Evolutionary conservation across 768 basidiomycete genomes (phyloP).

Genomic region (Paxillus rubicundulus): DNA sequence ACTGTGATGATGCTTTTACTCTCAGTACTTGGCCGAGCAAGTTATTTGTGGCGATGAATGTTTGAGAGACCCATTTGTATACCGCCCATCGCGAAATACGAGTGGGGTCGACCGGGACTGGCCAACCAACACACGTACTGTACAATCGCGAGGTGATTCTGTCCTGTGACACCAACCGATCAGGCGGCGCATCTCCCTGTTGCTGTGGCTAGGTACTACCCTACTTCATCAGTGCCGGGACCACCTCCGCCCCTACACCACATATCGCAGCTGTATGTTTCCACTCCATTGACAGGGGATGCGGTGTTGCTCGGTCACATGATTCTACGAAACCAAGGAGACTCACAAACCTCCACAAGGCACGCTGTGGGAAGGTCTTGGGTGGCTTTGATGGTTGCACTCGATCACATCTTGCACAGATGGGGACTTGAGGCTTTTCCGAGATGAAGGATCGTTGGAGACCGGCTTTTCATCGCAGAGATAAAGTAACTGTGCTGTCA

Average conservation of each 20-base stretch:
- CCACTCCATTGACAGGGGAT: background rate
- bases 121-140: too few relatives aligned
- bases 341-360: background rate
- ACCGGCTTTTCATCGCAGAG: background rate
- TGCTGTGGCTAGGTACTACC: background rate
- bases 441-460: background rate
- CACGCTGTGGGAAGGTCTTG: slow-evolving; percentile 1
- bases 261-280: background rate
- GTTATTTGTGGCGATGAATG: background rate
- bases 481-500: slow-evolving; percentile 8
- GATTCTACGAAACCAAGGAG: background rate
- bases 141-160: too few relatives aligned
- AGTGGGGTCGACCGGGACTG: too few relatives aligned
- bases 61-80: background rate
- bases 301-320: background rate
- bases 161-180: background rate
- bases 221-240: background rate
- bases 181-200: background rate
- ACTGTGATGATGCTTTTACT: background rate
- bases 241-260: background rate
- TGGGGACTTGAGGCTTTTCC: slow-evolving; percentile 1
- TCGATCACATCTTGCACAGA: slow-evolving; percentile 11
- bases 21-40: background rate
- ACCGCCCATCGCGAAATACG: background rate
- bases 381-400: slow-evolving; percentile 8